phyloP scores from a whole-genome alignment of 2,329 filamentous ascomycete species.

The Thielaviopsis ethacetica region DNA sequence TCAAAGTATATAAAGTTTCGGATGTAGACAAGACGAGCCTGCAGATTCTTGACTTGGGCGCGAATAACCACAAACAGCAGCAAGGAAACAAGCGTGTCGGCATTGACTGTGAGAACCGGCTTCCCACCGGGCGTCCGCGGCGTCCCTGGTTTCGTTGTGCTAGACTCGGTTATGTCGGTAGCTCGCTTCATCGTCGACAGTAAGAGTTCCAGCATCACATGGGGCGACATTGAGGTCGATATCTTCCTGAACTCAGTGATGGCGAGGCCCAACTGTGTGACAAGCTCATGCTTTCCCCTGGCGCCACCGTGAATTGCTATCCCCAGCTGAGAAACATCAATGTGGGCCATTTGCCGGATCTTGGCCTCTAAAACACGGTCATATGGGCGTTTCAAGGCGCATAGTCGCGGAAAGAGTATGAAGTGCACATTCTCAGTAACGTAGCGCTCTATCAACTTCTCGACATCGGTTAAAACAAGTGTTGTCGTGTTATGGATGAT shows the following conservation, averaged over 20 bases:
- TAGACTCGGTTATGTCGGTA: slow-evolving; percentile 37
- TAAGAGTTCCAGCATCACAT: slow-evolving; percentile 75
- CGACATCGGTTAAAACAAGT: slow-evolving; percentile 78
- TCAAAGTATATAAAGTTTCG: slow-evolving; percentile 96
- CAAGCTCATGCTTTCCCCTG: slow-evolving; percentile 65
- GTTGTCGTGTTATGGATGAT: slow-evolving; percentile 85
- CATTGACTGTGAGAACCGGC: slow-evolving; percentile 48
- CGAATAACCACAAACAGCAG: slow-evolving; percentile 85
- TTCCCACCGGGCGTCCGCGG: slow-evolving; percentile 38
- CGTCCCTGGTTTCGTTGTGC: neutral
- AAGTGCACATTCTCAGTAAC: slow-evolving; percentile 86
- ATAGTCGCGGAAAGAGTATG: slow-evolving; percentile 70
- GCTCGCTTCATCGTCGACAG: slow-evolving; percentile 70
- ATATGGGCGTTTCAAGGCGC: slow-evolving; percentile 59
- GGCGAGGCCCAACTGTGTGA: slow-evolving; percentile 57
- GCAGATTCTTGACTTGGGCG: slow-evolving; percentile 71
- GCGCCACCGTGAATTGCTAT: slow-evolving; percentile 68
- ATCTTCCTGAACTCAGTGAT: slow-evolving; percentile 86
- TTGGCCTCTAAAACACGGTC: slow-evolving; percentile 79
- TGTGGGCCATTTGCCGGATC: slow-evolving; percentile 80
- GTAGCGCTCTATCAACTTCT: slow-evolving; percentile 88
- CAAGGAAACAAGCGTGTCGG: slow-evolving; percentile 83
- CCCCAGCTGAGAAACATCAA: slow-evolving; percentile 89
- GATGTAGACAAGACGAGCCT: slow-evolving; percentile 85
- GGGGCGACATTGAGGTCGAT: slow-evolving; percentile 57